These are phyloP conservation scores for Xylaria sp. DNA, from an alignment of 2,329 filamentous ascomycete species.

Conservation along the genomic window DNA sequence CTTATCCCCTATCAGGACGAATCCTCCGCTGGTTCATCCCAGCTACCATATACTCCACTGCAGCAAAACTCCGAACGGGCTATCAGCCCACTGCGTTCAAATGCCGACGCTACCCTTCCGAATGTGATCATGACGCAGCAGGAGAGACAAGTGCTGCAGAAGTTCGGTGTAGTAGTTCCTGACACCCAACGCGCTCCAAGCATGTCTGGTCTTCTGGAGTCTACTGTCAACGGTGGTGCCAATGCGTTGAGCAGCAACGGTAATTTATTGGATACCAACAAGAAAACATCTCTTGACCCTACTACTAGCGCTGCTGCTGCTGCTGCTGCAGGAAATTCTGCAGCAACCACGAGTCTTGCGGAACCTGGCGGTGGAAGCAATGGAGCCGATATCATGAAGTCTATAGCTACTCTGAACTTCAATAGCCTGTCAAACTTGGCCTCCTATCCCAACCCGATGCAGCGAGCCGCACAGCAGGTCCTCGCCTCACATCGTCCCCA, in stretches of 20 bases:
- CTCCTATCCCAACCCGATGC: slow-evolving; percentile 51
- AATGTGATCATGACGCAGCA: background rate
- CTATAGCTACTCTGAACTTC: slow-evolving; percentile 43
- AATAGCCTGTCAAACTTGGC: slow-evolving; percentile 50
- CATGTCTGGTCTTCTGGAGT: background rate
- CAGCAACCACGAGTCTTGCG: slow-evolving; percentile 6
- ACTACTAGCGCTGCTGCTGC: background rate
- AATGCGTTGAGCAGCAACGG: background rate
- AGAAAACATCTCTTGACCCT: background rate
- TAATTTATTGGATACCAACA: too few species aligned
- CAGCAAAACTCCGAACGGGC: slow-evolving; percentile 52
- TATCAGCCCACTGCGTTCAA: slow-evolving; percentile 35
- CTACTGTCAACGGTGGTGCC: background rate
- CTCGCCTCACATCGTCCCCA: slow-evolving; percentile 33
- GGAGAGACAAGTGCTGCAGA: slow-evolving; percentile 11
- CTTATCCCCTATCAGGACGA: slow-evolving; percentile 32
- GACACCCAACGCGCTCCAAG: background rate
- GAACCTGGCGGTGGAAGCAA: slow-evolving; percentile 28
- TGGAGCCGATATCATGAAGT: slow-evolving; percentile 31
- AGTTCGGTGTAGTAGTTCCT: slow-evolving; percentile 9
- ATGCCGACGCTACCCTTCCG: background rate
- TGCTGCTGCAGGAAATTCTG: background rate
- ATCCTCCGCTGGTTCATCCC: slow-evolving; percentile 26
- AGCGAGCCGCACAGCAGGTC: slow-evolving; percentile 45
- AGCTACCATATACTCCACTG: slow-evolving; percentile 44